These are phyloP conservation scores for Psophocarpus tetragonolobus DNA, from an alignment of 306 rosid genomes.

Conservation along the genomic window DNA sequence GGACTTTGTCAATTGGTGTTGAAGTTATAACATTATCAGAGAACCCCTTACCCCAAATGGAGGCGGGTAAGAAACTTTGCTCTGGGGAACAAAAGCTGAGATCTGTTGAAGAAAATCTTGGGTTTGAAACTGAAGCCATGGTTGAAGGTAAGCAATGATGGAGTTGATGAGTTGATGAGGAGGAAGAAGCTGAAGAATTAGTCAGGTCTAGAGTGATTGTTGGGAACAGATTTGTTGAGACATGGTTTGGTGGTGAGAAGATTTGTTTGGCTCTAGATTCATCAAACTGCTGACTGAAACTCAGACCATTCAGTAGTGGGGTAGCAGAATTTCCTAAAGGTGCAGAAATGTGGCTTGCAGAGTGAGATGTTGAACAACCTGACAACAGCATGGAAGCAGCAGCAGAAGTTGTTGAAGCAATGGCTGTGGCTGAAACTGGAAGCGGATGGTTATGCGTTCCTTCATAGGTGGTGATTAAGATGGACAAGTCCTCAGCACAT, in stretches of 20 bases:
- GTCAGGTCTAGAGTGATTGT: constrained; percentile 67
- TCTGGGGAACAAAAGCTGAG: constrained; percentile 58
- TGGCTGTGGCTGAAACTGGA: constrained; percentile 75
- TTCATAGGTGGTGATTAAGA: constrained; percentile 85
- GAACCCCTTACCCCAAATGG: constrained; percentile 54
- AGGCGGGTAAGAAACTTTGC: constrained; percentile 27
- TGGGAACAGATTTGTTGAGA: constrained; percentile 46
- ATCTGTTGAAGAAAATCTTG: constrained; percentile 36
- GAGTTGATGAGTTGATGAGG: background rate
- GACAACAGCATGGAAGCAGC: constrained; percentile 78
- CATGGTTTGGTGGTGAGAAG: constrained; percentile 39
- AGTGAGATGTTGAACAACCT: constrained; percentile 61
- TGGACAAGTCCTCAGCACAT: constrained; percentile 72
- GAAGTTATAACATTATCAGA: constrained; percentile 34
- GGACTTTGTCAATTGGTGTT: constrained; percentile 23
- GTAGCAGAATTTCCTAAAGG: constrained; percentile 22
- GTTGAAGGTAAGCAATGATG: background rate
- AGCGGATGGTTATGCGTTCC: constrained; percentile 86
- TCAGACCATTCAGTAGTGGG: constrained; percentile 31
- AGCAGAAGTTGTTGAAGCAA: constrained; percentile 88
- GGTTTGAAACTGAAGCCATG: constrained; percentile 38
- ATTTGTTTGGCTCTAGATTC: constrained; percentile 35
- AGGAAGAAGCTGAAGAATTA: constrained; percentile 26
- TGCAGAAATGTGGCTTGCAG: constrained; percentile 5
- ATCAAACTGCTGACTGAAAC: constrained; percentile 39